Conservation (phyloP, 2,329 filamentous ascomycete species). For the Periconia macrospinosa region DNA sequence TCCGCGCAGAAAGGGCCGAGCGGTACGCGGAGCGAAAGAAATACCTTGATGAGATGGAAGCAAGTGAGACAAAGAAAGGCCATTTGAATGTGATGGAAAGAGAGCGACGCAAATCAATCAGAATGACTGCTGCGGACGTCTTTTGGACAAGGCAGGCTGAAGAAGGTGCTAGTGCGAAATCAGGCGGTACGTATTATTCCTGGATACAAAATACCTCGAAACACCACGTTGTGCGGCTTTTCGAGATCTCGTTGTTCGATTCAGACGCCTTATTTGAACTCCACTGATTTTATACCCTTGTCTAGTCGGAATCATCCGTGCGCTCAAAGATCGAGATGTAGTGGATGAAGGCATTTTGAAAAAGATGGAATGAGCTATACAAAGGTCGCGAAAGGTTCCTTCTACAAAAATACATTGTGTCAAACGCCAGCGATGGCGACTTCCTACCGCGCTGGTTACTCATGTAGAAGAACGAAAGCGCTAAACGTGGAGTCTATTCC, state of each 20-base stretch:
- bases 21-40: slow-evolving; percentile 30
- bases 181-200: slow-evolving; percentile 28
- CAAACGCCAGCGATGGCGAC: no score
- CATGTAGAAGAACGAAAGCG: no score
- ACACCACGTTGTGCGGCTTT: no score
- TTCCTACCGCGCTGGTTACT: no score
- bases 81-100: slow-evolving; percentile 25
- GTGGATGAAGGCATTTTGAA: not conserved
- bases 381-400: no score
- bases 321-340: not conserved
- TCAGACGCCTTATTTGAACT: no score
- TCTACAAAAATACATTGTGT: no score
- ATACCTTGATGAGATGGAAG: slow-evolving; percentile 31
- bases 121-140: slow-evolving; percentile 31
- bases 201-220: no score
- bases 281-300: no score
- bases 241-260: no score
- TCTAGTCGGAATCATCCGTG: not conserved
- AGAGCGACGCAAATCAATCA: slow-evolving; percentile 33
- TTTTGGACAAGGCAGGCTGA: slow-evolving; percentile 37
- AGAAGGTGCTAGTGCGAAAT: slow-evolving; percentile 23
- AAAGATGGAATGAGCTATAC: not conserved
- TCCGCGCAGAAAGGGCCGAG: slow-evolving; percentile 26
- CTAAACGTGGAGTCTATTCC: no score
- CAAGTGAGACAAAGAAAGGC: slow-evolving; percentile 14